Percentiles rank a stretch among this genome's conserved stretches.
These are phyloP conservation scores for Blastomyces gilchristii DNA, from an alignment of 2,329 filamentous ascomycete genomes.

Conservation along the genomic window DNA sequence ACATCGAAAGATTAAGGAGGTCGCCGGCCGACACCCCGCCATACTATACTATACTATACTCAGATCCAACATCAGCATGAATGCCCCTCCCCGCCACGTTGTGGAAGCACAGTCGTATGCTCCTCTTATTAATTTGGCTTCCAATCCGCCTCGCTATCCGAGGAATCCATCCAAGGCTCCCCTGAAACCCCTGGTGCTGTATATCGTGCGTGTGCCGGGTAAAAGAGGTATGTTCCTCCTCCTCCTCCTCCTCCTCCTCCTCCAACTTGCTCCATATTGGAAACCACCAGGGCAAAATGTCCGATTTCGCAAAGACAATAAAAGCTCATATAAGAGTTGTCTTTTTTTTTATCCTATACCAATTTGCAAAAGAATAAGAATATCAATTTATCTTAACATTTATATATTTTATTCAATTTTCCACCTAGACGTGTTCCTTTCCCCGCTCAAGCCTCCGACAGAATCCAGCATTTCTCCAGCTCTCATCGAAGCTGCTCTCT, in stretches of 20 bases:
- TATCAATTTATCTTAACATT: constrained; percentile 1
- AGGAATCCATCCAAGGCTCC: constrained; percentile 60
- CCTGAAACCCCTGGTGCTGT: constrained; percentile 66
- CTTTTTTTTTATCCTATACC: no score
- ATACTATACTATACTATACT: no score
- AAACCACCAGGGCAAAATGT: background rate
- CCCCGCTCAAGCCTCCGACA: constrained; percentile 74
- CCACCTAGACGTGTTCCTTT: constrained; percentile 74
- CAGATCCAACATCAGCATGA: background rate
- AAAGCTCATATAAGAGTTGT: background rate
- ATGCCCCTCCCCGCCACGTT: background rate
- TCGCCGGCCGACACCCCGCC: background rate
- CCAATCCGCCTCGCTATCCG: constrained; percentile 78
- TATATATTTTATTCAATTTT: constrained; percentile 8
- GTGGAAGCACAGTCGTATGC: constrained; percentile 77
- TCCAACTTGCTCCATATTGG: background rate
- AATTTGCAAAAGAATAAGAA: background rate
- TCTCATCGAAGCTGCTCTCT: constrained; percentile 78
- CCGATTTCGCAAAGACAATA: constrained; percentile 12
- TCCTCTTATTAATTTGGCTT: constrained; percentile 66
- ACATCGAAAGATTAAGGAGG: background rate
- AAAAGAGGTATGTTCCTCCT: constrained; percentile 56
- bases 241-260: background rate
- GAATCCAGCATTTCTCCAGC: constrained; percentile 75
- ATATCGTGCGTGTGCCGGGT: constrained; percentile 87